A percentile compares a stretch with the other conserved stretches of the same genome.
phyloP scores from a whole-genome alignment of 352 stramenopile species.

The Globisporangium nodosum region DNA sequence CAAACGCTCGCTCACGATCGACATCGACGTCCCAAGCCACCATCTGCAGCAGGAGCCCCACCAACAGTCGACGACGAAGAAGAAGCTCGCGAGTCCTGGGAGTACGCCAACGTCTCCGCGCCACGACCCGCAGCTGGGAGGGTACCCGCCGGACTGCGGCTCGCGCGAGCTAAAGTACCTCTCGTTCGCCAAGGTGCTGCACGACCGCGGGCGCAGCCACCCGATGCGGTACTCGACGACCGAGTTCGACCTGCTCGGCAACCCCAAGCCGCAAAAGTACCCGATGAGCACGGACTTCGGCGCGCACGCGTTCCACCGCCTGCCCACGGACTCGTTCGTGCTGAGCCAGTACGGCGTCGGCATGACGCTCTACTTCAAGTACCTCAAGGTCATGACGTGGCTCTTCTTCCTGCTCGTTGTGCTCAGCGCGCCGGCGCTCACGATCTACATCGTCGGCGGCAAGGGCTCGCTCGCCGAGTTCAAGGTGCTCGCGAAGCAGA shows the following conservation, averaged over 20 bases:
- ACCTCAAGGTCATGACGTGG: slow-evolving; percentile 83
- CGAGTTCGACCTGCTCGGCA: slow-evolving; percentile 43
- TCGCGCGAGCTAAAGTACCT: slow-evolving; percentile 72
- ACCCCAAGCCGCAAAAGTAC: slow-evolving; percentile 49
- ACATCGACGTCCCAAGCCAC: neutral
- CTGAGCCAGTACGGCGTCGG: slow-evolving; percentile 73
- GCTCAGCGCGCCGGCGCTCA: slow-evolving; percentile 50
- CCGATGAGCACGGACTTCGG: slow-evolving; percentile 65
- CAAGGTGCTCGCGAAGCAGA: slow-evolving; percentile 58
- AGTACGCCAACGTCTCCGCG: slow-evolving; percentile 26
- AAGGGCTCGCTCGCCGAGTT: slow-evolving; percentile 48
- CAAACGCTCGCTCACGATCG: slow-evolving; percentile 1
- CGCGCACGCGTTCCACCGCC: slow-evolving; percentile 67
- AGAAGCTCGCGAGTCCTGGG: neutral
- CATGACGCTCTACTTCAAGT: slow-evolving; percentile 83
- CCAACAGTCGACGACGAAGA: neutral
- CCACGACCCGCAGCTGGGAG: slow-evolving; percentile 55
- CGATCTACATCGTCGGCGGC: slow-evolving; percentile 66
- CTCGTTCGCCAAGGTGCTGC: slow-evolving; percentile 68
- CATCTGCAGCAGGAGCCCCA: neutral
- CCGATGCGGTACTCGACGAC: slow-evolving; percentile 70
- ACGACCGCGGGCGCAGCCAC: slow-evolving; percentile 63
- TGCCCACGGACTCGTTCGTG: slow-evolving; percentile 70
- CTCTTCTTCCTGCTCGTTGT: slow-evolving; percentile 74
- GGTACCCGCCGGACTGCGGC: slow-evolving; percentile 73